Evolutionary conservation across 2,329 filamentous ascomycete genomes (phyloP).

Genomic region (Talaromyces piceae): DNA sequence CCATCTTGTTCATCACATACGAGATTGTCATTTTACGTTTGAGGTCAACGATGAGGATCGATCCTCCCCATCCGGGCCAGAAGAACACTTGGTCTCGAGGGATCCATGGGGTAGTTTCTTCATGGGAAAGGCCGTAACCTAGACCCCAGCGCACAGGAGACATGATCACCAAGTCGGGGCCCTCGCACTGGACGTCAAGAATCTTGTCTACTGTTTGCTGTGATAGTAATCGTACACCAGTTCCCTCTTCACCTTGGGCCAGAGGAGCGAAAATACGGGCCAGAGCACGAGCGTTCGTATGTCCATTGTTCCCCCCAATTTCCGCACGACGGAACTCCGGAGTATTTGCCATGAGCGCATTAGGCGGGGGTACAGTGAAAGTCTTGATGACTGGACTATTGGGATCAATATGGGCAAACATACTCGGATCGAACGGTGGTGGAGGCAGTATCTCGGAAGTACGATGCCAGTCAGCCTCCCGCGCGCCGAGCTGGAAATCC

Average conservation of each 20-base stretch:
- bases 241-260: conserved; percentile 25
- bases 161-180: conserved; percentile 34
- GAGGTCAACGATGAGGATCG: conserved; percentile 37
- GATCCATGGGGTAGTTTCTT: conserved; percentile 18
- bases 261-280: conserved; percentile 37
- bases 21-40: conserved; percentile 36
- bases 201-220: conserved; percentile 38
- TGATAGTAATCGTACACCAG: conserved; percentile 33
- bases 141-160: conserved; percentile 34
- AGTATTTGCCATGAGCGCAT: conserved; percentile 15
- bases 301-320: conserved; percentile 39
- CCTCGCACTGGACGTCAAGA: conserved; percentile 38
- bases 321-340: conserved; percentile 33
- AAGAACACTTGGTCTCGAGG: conserved; percentile 29
- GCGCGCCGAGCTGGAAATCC: conserved; percentile 42
- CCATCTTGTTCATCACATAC: conserved; percentile 44
- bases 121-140: conserved; percentile 33
- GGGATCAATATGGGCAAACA: not conserved
- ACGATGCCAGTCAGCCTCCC: conserved; percentile 37
- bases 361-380: conserved; percentile 21
- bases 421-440: conserved; percentile 9
- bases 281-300: conserved; percentile 39
- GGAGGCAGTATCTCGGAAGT: conserved; percentile 30
- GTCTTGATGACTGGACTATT: conserved; percentile 2
- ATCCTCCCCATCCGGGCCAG: conserved; percentile 44